Evolutionary conservation across 345 rosid species (phyloP), one percentile per base, ranked within the genome.

Genomic region (Isatis tinctoria): DNA sequence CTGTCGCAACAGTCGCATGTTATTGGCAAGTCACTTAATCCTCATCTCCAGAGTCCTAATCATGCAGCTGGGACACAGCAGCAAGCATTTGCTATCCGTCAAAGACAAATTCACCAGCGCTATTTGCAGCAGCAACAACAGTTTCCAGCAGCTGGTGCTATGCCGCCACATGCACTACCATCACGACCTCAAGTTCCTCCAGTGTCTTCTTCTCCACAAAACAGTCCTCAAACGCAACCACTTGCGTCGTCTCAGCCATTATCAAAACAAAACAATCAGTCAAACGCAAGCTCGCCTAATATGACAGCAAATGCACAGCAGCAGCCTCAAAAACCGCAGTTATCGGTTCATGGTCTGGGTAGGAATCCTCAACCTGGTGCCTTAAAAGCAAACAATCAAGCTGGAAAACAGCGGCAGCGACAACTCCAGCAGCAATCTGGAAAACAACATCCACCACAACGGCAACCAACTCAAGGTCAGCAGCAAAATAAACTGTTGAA

Each of bases 371-470:
- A 83, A 70, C 67, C 82, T 76, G 81, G 73, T 74, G 78, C 77
- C 59, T 73, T 83, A 73, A 74, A 69, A 51, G 60, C 40, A 8
- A 70, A 37, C 61, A 92, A 85, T 87, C 97, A 85, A 80, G 83
- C 78, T 59, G 95, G 88, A 60, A 95, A 92, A 90, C 99, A 87
- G 60, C 85, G 92, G 17, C 99, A 84, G 66, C 83, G 86, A 27
- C 80, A 63, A 37, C 60, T 30, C 45, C 80, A 70, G 54, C 91
- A 85, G 83, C 97, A 87, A 76, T 70, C 97, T 77, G 93, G 86
- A 24, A 51, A 51, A 65, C 79, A 92, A 78, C 97, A 92, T 73
- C 97, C 97, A 83, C 91, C 81, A 56, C 92, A 87, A 72, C 85
- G 92, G 65, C 93, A 83, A 18, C 85, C 79, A 51, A 47, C 83